Evolutionary conservation across 2,329 filamentous ascomycete genomes (phyloP).

Genomic region (Neonectria ditissima): DNA sequence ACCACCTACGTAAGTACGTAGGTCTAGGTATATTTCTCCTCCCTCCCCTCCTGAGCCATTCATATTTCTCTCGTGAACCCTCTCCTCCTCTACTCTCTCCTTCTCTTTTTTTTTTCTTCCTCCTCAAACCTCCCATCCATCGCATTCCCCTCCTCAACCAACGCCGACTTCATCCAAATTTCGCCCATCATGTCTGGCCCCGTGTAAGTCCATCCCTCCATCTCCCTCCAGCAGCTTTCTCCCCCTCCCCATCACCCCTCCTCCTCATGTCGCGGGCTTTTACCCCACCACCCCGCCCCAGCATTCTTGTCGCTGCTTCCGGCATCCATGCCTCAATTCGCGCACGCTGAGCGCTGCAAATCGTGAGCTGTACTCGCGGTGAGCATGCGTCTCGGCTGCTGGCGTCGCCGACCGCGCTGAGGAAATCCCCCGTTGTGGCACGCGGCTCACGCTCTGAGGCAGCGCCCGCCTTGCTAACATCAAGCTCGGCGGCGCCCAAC

Average conservation of each 20-base stretch:
- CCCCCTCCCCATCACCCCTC: slow-evolving; percentile 43
- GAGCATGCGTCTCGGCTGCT: slow-evolving; percentile 26
- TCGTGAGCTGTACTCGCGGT: slow-evolving; percentile 36
- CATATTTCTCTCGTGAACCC: slow-evolving; percentile 45
- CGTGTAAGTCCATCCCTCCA: slow-evolving; percentile 67
- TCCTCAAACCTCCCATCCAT: slow-evolving; percentile 35
- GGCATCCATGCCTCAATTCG: slow-evolving; percentile 49
- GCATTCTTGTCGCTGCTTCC: slow-evolving; percentile 34
- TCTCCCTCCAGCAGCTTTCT: slow-evolving; percentile 30
- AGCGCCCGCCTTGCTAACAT: slow-evolving; percentile 82
- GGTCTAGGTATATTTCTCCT: slow-evolving; percentile 6
- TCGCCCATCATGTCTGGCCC: slow-evolving; percentile 70
- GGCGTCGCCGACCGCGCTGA: not conserved
- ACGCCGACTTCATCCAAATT: slow-evolving; percentile 29
- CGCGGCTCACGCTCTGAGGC: slow-evolving; percentile 55
- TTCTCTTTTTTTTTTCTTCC: slow-evolving; percentile 32
- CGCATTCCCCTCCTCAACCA: slow-evolving; percentile 27
- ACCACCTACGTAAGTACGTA: not conserved
- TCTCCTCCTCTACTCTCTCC: slow-evolving; percentile 29
- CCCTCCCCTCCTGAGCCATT: slow-evolving; percentile 15
- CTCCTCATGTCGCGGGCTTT: slow-evolving; percentile 39
- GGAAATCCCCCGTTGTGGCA: slow-evolving; percentile 39
- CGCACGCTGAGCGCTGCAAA: slow-evolving; percentile 45
- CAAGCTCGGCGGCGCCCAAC: slow-evolving; percentile 73
- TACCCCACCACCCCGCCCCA: slow-evolving; percentile 57